Percentiles rank a stretch among this genome's conserved stretches.
These are phyloP conservation scores for Cyphellophora europaea DNA, from an alignment of 2,329 filamentous ascomycete genomes.

Conservation along the genomic window DNA sequence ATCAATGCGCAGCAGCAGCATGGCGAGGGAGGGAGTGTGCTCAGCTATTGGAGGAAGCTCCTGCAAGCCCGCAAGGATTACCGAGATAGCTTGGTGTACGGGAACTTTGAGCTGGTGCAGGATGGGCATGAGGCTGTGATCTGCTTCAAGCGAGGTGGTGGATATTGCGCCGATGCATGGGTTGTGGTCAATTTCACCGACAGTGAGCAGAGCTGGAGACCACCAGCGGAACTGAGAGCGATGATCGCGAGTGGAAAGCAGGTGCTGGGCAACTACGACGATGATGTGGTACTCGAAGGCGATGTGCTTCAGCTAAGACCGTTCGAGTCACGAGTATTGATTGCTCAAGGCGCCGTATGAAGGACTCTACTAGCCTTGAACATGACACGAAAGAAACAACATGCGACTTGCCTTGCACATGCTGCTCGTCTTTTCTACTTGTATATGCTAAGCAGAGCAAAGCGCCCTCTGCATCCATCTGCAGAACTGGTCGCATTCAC, in stretches of 20 bases:
- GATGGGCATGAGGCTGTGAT: conserved; percentile 3
- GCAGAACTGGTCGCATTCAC: too few species aligned
- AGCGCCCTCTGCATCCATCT: too few species aligned
- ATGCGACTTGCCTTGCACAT: too few species aligned
- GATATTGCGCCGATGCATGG: conserved; percentile 10
- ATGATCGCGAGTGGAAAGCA: conserved; percentile 8
- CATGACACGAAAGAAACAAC: too few species aligned
- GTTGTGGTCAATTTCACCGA: conserved; percentile 14
- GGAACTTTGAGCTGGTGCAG: conserved; percentile 16
- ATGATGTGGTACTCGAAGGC: conserved; percentile 1
- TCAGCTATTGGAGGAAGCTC: conserved; percentile 52
- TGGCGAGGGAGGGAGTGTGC: conserved; percentile 35
- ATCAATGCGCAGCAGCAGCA: conserved; percentile 52
- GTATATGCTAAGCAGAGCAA: too few species aligned
- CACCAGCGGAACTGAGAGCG: conserved; percentile 4
- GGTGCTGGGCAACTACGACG: conserved; percentile 15
- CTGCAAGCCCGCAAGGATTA: conserved; percentile 47
- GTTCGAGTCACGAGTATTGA: neutral
- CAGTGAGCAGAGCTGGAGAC: conserved; percentile 9
- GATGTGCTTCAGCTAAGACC: neutral
- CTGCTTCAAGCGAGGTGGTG: conserved; percentile 3
- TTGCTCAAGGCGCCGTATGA: neutral
- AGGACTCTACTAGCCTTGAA: too few species aligned
- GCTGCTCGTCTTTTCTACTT: too few species aligned
- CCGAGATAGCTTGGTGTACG: conserved; percentile 43